Base-by-base conservation (phyloP, 208 protist genomes). In the Crithidia thermophila region DNA sequence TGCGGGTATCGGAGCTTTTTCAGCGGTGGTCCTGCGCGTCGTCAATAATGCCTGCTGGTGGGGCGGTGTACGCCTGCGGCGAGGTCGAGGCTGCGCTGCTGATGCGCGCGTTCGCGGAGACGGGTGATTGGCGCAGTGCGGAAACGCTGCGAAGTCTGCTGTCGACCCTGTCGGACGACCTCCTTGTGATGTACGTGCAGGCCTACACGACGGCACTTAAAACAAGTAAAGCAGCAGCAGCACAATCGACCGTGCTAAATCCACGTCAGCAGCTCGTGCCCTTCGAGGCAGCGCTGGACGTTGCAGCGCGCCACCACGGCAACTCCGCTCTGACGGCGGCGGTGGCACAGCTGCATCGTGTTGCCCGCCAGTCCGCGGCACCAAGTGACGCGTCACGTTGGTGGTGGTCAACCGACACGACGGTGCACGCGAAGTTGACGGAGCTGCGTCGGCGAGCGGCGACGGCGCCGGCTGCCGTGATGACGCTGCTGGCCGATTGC, bases 51-150 rank as follows among this genome's bases (percentile, higher is more conserved):
- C 2, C 33, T 2, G 33, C 23, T 5, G 14, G 10, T 18, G n/a
- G 37, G 8, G 20, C 31, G 23, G 30, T 43, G 4, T 46, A 56
- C 42, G 30, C 60, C 23, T 75, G 36, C 39, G 42, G 60, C 14
- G 43, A 28, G 33, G 34, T 30, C 7, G 68, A 75, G 53, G 59
- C 53, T 7, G 37, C 40, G 21, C 51, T 75, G 23, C 42, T 75
- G 4, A 67, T 75, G 68, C 3, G 51, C 21, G 68, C 60, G 39
- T 75, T 75, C 27, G n/a, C 50, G 20, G n/a, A 28, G 28, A 63
- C 68, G 1, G 68, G 68, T 8, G 68, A 75, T 43, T 75, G 68
- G 68, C 42, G 43, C 51, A 52, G 42, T n/a, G 68, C 68, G 10
- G 68, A 75, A 11, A 9, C 37, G 46, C 68, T 75, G 53, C 49